phyloP scores from a whole-genome alignment of 2,329 filamentous ascomycete genomes.

The Pyrenophora graminea region DNA sequence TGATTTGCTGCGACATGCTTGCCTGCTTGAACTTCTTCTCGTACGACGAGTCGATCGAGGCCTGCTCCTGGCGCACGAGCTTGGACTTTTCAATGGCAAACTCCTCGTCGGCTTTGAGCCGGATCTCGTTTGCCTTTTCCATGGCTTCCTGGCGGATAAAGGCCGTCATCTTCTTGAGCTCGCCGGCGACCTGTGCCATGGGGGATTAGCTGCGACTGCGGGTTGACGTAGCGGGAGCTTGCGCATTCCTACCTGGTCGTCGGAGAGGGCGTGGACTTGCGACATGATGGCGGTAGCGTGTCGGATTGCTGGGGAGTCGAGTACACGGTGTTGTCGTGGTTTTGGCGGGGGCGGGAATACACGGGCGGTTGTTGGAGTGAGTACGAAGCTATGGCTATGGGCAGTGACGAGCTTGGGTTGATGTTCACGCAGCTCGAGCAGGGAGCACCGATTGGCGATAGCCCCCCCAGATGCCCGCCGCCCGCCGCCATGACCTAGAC shows the following conservation, averaged over 20 bases:
- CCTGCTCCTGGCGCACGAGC: constrained; percentile 93
- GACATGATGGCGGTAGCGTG: constrained; percentile 70
- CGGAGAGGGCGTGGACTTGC: constrained; percentile 90
- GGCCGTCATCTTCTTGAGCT: constrained; percentile 99
- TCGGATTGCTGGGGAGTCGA: not conserved
- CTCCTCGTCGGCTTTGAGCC: constrained; percentile 98
- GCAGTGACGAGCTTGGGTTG: constrained; percentile 31
- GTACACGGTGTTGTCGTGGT: not conserved
- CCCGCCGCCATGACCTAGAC: constrained; percentile 1
- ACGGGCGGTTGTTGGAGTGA: constrained; percentile 1
- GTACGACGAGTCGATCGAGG: constrained; percentile 88
- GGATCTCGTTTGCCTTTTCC: constrained; percentile 96
- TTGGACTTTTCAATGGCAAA: constrained; percentile 99
- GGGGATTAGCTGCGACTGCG: constrained; percentile 35
- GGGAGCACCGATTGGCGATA: constrained; percentile 29
- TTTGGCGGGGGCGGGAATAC: not conserved
- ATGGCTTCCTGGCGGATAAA: constrained; percentile 99
- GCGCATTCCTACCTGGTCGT: constrained; percentile 77
- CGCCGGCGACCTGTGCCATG: constrained; percentile 82
- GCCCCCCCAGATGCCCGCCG: constrained; percentile 13
- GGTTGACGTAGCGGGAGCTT: constrained; percentile 33
- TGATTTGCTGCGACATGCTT: constrained; percentile 98
- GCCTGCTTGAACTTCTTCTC: constrained; percentile 99
- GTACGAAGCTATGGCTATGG: constrained; percentile 8
- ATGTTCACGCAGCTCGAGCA: constrained; percentile 28